A percentile compares a stretch with the other conserved stretches of the same genome.
Conservation (phyloP, 2,329 filamentous ascomycete species). For the Canariomyces notabilis region DNA sequence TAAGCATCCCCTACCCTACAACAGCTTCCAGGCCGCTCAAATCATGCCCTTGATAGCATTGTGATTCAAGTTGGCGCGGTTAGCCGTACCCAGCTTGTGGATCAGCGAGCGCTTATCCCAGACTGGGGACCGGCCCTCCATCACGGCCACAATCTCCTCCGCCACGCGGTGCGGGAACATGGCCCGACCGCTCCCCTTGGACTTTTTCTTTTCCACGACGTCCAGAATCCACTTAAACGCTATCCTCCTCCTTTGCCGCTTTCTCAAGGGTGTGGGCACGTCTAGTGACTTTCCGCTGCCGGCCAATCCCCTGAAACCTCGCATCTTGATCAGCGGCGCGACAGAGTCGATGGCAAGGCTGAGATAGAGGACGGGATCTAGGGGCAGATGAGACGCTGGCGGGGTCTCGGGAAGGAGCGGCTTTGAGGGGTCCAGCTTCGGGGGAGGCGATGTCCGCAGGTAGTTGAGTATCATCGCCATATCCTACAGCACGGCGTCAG, state of each 20-base stretch:
- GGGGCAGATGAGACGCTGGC: slow-evolving; percentile 71
- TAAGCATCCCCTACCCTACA: no score
- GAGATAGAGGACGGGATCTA: slow-evolving; percentile 86
- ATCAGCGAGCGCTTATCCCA: slow-evolving; percentile 77
- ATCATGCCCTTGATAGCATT: slow-evolving; percentile 31
- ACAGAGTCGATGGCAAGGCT: slow-evolving; percentile 89
- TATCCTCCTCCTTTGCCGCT: slow-evolving; percentile 69
- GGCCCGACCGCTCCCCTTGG: slow-evolving; percentile 63
- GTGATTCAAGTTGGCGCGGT: slow-evolving; percentile 65
- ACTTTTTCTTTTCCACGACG: slow-evolving; percentile 71
- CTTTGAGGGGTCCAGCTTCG: slow-evolving; percentile 64
- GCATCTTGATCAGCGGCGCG: slow-evolving; percentile 78
- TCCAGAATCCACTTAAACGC: slow-evolving; percentile 89
- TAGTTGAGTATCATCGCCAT: slow-evolving; percentile 78
- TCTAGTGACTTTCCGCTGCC: slow-evolving; percentile 84
- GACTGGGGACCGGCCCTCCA: slow-evolving; percentile 75
- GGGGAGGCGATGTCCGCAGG: slow-evolving; percentile 79
- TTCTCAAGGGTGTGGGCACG: slow-evolving; percentile 69
- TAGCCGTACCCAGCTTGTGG: slow-evolving; percentile 75
- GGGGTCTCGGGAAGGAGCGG: slow-evolving; percentile 73
- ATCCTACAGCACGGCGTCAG: slow-evolving; percentile 49
- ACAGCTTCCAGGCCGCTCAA: background rate
- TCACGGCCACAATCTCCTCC: slow-evolving; percentile 79
- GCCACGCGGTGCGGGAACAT: slow-evolving; percentile 75
- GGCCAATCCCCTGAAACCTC: slow-evolving; percentile 67